These are phyloP conservation scores for Pseudomonodictys pantanalensis DNA, from an alignment of 495 filamentous ascomycete genomes.

Conservation along the genomic window DNA sequence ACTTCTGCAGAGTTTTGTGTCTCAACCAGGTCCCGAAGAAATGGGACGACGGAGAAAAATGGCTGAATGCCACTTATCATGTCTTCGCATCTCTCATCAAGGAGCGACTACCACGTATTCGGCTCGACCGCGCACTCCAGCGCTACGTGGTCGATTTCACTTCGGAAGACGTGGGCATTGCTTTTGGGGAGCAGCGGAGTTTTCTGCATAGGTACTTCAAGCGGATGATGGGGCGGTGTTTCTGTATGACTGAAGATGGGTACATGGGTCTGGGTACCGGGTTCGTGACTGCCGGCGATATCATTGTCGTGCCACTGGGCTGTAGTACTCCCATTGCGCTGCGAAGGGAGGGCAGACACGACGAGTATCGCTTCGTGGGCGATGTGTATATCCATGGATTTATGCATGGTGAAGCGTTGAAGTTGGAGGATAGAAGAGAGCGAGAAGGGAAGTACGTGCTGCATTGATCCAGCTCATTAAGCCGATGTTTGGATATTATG, in stretches of 20 bases:
- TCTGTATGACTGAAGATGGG: constrained; percentile 10
- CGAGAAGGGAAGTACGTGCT: constrained; percentile 1
- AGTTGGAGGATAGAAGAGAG: constrained; percentile 9
- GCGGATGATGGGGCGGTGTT: constrained; percentile 18
- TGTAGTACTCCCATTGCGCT: constrained; percentile 38
- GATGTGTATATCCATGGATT: constrained; percentile 38
- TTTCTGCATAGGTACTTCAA: constrained; percentile 14
- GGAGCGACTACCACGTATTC: constrained; percentile 27
- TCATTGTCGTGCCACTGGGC: constrained; percentile 36
- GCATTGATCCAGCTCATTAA: no score
- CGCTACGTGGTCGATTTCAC: constrained; percentile 12
- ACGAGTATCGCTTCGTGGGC: constrained; percentile 32
- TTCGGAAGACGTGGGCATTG: neutral
- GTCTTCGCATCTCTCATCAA: constrained; percentile 33
- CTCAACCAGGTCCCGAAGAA: constrained; percentile 24
- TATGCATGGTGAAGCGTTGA: constrained; percentile 34
- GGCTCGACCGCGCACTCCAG: constrained; percentile 27
- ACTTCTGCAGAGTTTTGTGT: constrained; percentile 36
- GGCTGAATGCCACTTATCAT: constrained; percentile 28
- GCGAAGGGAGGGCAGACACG: constrained; percentile 17
- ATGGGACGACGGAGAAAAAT: constrained; percentile 13
- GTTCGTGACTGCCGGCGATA: constrained; percentile 29
- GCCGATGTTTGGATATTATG: no score
- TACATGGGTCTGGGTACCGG: constrained; percentile 34
- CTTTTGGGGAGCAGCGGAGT: neutral